Evolutionary conservation across 2,329 filamentous ascomycete genomes (phyloP), one percentile per base, ranked within the genome.

Genomic region (Pseudocercospora eumusae): DNA sequence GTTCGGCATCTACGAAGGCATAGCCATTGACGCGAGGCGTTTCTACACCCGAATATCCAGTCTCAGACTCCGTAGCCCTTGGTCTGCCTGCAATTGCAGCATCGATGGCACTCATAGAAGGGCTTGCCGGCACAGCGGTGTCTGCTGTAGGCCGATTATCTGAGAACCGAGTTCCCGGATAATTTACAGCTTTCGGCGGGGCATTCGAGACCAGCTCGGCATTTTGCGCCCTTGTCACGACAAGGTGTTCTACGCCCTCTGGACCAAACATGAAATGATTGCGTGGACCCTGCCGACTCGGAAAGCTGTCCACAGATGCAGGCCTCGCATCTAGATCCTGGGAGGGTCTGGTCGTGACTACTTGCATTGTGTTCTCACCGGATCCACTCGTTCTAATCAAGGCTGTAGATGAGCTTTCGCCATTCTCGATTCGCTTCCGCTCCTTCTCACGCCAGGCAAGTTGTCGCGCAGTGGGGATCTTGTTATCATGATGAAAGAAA

Each of bases 1-100:
- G 84, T 44, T 89, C 90, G 60, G 96, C 92, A 68, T 96, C 92
- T 36, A 99, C 93, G 76, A 96, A 98, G 0, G 92, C 86, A 75
- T 97, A 99, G 1, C 95, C 95, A 66, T 96, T 96, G 0, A 98
- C 91, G 1, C 91, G 84, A 0, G 93, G 95, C 0, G 93, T 98
- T 75, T 96, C 92, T 61, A 83, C 84, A 15, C 88, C 89, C 0
- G 81, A 81, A 63, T 81, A 84, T 2, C 82, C 82, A 9, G 80
- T 54, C 67, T 91, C 87, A 11, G 86, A 85, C 23, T 88, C 84
- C 8, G 82, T 83, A 1, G 82, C 79, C 8, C 86, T 84, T 4
- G 88, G 86, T 7, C 82, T 85, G 9, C 92, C 91, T 1, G 89
- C 86, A 60, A 97, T 92, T 8, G 93, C 93, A 69, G 93, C 92